phyloP scores from a whole-genome alignment of 73 alveolate genomes.

The Paramecium sonneborni region DNA sequence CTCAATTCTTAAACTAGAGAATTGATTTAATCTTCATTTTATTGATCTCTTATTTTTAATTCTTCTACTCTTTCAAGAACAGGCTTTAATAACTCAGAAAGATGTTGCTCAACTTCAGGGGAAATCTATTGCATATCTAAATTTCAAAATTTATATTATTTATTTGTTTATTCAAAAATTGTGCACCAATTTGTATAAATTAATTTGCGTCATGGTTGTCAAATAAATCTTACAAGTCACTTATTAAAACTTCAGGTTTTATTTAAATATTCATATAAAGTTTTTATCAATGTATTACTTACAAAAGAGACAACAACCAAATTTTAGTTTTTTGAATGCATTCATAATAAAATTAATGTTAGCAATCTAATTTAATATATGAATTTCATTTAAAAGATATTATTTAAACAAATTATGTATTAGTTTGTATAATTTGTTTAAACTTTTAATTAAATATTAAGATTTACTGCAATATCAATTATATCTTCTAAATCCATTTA shows the following conservation, averaged over 20 bases:
- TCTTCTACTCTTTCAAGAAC: neutral
- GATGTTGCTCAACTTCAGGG: slow-evolving; percentile 3
- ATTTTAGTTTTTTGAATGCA: neutral
- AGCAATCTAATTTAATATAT: neutral
- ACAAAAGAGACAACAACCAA: no score
- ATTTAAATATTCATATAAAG: no score
- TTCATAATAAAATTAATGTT: neutral
- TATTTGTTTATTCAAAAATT: neutral
- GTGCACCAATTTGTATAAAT: neutral
- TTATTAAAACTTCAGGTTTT: neutral
- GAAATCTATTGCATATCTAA: slow-evolving; percentile 47
- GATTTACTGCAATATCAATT: no score
- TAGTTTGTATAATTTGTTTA: no score
- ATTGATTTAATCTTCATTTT: neutral
- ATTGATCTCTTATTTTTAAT: neutral
- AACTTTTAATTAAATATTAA: no score
- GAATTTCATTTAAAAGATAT: no score
- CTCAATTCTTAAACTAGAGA: neutral
- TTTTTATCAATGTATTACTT: no score
- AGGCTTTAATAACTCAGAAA: slow-evolving; percentile 7
- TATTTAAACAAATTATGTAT: no score
- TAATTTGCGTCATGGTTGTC: neutral
- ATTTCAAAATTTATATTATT: slow-evolving; percentile 18
- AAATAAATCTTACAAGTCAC: neutral
- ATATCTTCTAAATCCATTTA: neutral